Evolutionary conservation across 306 rosid genomes (phyloP), one percentile per base, ranked within the genome.

Genomic region (Clitoria ternatea): DNA sequence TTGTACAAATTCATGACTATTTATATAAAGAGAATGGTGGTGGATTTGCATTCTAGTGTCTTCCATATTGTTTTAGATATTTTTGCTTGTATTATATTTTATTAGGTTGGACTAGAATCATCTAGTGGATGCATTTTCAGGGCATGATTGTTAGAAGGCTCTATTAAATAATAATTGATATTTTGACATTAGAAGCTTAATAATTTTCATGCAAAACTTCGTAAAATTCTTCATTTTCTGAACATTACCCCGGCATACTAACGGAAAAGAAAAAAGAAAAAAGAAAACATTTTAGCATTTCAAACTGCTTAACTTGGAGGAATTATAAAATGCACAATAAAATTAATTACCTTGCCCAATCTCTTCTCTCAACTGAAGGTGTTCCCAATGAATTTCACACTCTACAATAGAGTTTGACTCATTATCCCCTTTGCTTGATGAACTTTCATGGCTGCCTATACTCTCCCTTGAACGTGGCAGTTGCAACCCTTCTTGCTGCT

Each of bases 281-380:
- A 50, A 7, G 12, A 63, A 56, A 47, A 6, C 20, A 60, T 55
- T 42, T 50, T 65, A 37, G 78, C 55, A 40, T 49, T 49, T 67
- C 40, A 73, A 73, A 52, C 73, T 52, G 33, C 67, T 61, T 40
- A 36, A 36, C 74, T 47, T 37, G 37, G 22, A 70, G 50, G 42
- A 63, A 57, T 44, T 18, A 43, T 37, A 47, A 19, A 72, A 54
- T 42, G 74, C 56, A 44, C 20, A 27, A 24, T 33, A 43, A 7
- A 80, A 55, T 35, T n/a, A 30, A 74, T 45, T 88, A 88, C 97
- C 95, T 68, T 86, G 89, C 79, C 95, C 97, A 70, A 88, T 78
- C 75, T 80, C 90, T 24, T 86, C 88, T 67, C 90, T 80, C 29
- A 88, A 77, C 29, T 79, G 81, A 67, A 90, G 77, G 64, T 86